phyloP scores from a whole-genome alignment of 2,329 filamentous ascomycete species.

The Exophiala sp. region DNA sequence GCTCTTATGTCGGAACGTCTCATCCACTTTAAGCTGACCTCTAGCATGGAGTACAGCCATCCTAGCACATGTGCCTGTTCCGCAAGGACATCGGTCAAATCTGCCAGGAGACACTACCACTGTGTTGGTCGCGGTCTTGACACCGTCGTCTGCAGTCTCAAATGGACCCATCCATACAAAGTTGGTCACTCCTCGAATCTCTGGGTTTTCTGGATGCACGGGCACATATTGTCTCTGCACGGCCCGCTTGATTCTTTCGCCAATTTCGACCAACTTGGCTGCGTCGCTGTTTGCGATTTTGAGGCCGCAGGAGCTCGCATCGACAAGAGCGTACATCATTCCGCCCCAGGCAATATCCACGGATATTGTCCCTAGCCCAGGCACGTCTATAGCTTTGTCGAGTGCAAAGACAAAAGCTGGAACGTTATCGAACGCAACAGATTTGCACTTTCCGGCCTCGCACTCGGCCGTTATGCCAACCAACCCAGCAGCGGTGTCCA shows the following conservation, averaged over 20 bases:
- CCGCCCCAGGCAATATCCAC: slow-evolving; percentile 49
- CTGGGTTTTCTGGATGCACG: slow-evolving; percentile 44
- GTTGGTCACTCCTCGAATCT: slow-evolving; percentile 41
- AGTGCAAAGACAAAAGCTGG: slow-evolving; percentile 43
- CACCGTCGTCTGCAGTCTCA: slow-evolving; percentile 14
- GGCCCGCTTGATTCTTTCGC: slow-evolving; percentile 43
- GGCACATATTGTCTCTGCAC: slow-evolving; percentile 37
- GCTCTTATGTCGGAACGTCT: slow-evolving; percentile 40
- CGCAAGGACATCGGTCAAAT: slow-evolving; percentile 48
- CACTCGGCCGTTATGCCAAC: slow-evolving; percentile 43
- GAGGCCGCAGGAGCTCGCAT: slow-evolving; percentile 38
- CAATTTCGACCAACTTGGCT: slow-evolving; percentile 40
- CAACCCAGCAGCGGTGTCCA: slow-evolving; percentile 47
- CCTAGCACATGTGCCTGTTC: slow-evolving; percentile 45
- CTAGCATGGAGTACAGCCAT: slow-evolving; percentile 44
- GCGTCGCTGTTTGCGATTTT: slow-evolving; percentile 34
- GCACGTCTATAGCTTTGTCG: slow-evolving; percentile 40
- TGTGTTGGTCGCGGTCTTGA: slow-evolving; percentile 37
- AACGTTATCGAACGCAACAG: slow-evolving; percentile 46
- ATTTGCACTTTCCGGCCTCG: slow-evolving; percentile 42
- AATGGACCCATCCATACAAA: slow-evolving; percentile 40
- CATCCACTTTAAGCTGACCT: slow-evolving; percentile 37
- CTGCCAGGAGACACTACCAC: slow-evolving; percentile 46
- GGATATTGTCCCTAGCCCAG: slow-evolving; percentile 38
- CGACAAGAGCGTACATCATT: slow-evolving; percentile 46